Conservation (phyloP, 768 basidiomycete genomes). For the Pleurotus platypus region DNA sequence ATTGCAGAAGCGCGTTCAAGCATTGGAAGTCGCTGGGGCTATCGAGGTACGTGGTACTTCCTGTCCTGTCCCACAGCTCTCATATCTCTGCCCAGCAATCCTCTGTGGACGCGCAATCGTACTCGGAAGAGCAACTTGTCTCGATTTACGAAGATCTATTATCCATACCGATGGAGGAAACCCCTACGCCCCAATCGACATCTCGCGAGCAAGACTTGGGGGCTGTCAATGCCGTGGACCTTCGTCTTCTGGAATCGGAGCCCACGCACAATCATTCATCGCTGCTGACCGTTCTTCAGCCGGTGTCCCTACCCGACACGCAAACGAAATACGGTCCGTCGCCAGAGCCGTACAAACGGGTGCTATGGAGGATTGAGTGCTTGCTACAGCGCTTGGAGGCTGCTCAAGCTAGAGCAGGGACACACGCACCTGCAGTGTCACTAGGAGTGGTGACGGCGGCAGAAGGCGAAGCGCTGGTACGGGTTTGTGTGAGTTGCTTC, state of each 20-base stretch:
- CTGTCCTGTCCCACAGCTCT: not conserved
- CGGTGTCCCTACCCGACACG: conserved; percentile 19
- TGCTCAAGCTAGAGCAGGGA: conserved; percentile 8
- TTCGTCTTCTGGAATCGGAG: conserved; percentile 23
- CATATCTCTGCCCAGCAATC: conserved; percentile 21
- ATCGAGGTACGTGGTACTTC: conserved; percentile 23
- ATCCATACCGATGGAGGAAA: conserved; percentile 22
- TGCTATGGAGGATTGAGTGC: not conserved
- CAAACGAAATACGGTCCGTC: not conserved
- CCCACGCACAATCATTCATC: conserved; percentile 9
- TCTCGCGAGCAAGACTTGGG: conserved; percentile 26
- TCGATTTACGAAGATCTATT: conserved; percentile 43
- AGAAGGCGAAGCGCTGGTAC: conserved; percentile 56
- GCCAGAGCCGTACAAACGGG: not conserved
- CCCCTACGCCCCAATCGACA: conserved; percentile 7
- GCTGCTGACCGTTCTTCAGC: not conserved
- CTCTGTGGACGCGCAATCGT: conserved; percentile 27
- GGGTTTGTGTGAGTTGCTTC: conserved; percentile 39
- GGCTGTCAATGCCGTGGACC: conserved; percentile 29
- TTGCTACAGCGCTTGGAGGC: conserved; percentile 1
- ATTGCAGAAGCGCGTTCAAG: conserved; percentile 31
- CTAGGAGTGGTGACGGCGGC: conserved; percentile 41
- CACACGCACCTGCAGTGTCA: conserved; percentile 27
- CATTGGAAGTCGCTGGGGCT: conserved; percentile 30
- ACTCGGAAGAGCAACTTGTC: conserved; percentile 39